Conservation (phyloP, 345 rosid species). For the Citrus hindsii region DNA sequence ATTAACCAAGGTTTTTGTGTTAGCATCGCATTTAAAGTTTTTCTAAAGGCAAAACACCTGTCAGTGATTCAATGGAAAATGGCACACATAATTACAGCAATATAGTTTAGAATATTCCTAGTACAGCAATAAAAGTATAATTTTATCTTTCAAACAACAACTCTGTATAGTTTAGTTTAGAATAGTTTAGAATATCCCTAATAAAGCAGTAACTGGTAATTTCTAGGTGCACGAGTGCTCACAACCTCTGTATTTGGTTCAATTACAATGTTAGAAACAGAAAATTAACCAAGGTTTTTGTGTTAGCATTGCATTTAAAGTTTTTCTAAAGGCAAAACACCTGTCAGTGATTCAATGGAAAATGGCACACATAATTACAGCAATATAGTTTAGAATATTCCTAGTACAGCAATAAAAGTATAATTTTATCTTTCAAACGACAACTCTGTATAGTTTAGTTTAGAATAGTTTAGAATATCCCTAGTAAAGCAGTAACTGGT, state of each 20-base stretch:
- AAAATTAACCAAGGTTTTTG: not conserved
- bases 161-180: no score
- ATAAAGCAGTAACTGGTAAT: not conserved
- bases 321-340: not conserved
- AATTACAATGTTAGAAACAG: not conserved
- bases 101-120: no score
- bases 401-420: not conserved
- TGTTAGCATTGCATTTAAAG: not conserved
- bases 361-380: not conserved
- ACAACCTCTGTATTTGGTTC: not conserved
- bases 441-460: no score
- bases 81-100: no score
- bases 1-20: no score
- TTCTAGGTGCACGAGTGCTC: not conserved
- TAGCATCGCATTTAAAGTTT: no score
- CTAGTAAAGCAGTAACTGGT: not conserved
- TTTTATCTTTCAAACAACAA: no score
- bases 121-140: no score
- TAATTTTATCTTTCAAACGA: not conserved
- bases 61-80: no score
- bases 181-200: no score
- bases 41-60: no score
- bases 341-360: not conserved
- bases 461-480: no score
- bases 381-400: not conserved